Conservation (phyloP, 768 basidiomycete genomes). For the Boletus rufocinnamomeus region DNA sequence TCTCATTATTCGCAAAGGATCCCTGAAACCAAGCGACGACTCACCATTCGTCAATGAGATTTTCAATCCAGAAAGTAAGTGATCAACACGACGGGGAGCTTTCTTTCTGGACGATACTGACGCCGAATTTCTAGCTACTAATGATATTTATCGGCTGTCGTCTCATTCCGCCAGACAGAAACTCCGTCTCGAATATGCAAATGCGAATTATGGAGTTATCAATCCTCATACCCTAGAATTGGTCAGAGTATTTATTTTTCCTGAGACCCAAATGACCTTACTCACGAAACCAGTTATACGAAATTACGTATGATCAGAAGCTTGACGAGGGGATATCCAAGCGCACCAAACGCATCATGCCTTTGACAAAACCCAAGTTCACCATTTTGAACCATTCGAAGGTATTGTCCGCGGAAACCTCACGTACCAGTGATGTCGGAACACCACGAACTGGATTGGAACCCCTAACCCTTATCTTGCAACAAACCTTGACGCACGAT, state of each 20-base stretch:
- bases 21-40: constrained; percentile 53
- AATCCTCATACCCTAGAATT: constrained; percentile 48
- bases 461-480: constrained; percentile 32
- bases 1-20: constrained; percentile 53
- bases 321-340: constrained; percentile 44
- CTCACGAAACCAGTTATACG: constrained; percentile 42
- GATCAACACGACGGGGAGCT: neutral
- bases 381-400: constrained; percentile 41
- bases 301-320: constrained; percentile 52
- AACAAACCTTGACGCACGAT: constrained; percentile 40
- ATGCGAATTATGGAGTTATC: constrained; percentile 56
- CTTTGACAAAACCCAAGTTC: constrained; percentile 31
- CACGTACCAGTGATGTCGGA: neutral
- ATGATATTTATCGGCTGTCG: constrained; percentile 41
- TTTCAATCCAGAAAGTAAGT: constrained; percentile 50
- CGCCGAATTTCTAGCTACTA: constrained; percentile 37
- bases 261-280: neutral
- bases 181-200: constrained; percentile 46
- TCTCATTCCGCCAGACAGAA: constrained; percentile 38
- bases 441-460: neutral
- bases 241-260: constrained; percentile 28
- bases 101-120: neutral
- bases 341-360: constrained; percentile 28
- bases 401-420: constrained; percentile 34
- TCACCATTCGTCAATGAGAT: constrained; percentile 56